Conservation (phyloP, 2,329 filamentous ascomycete genomes). For the Alternaria brassicicola region DNA sequence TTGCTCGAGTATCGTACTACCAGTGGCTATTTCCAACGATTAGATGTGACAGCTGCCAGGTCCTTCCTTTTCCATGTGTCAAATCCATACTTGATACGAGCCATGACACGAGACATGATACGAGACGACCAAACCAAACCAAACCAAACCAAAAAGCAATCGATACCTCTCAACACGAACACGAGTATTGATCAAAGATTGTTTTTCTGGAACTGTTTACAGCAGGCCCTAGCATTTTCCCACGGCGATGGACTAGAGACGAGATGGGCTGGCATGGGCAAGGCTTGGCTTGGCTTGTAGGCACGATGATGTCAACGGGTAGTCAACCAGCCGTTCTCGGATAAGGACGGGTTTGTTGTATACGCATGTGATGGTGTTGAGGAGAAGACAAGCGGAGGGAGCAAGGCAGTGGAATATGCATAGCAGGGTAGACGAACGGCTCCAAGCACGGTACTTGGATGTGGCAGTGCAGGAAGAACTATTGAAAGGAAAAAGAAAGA, state of each 20-base stretch:
- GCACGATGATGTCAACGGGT: constrained; percentile 21
- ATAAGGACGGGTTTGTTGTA: not conserved
- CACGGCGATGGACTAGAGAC: not conserved
- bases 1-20: too few relatives aligned
- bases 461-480: not conserved
- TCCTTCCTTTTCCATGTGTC: not conserved
- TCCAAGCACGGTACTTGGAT: not conserved
- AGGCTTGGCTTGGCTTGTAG: constrained; percentile 5
- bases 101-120: not conserved
- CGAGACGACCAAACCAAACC: not conserved
- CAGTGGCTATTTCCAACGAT: not conserved
- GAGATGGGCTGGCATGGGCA: not conserved
- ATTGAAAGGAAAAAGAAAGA: not conserved
- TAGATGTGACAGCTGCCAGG: constrained; percentile 4
- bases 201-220: not conserved
- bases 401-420: not conserved
- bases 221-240: not conserved
- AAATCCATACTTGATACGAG: not conserved
- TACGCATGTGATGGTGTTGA: not conserved
- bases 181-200: not conserved
- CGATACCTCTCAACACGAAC: not conserved
- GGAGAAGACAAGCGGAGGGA: not conserved
- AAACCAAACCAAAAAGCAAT: not conserved
- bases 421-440: not conserved
- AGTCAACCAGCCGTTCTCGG: not conserved